Evolutionary conservation across 176 grass and related monocot species (phyloP), one percentile per base, ranked within the genome.

Genomic region (Carex cristatella): DNA sequence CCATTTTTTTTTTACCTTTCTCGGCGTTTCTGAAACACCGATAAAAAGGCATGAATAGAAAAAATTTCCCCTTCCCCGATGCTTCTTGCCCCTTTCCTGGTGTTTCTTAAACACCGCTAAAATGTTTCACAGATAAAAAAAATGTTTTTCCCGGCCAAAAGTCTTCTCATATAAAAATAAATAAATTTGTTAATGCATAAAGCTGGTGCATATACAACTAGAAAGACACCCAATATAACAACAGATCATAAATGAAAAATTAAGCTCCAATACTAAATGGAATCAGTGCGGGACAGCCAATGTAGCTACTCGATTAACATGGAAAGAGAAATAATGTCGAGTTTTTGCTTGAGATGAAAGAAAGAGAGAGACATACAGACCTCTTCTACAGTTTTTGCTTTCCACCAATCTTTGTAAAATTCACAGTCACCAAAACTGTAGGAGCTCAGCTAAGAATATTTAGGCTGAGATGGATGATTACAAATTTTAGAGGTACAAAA

Each of bases 351-450:
- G 60, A 23, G 59, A 23, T 23, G 79, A 64, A 73, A 35, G n/a
- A 86, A 7, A 37, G 31, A 49, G 7, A 63, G 53, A 37, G 53
- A 87, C 57, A 65, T 58, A 80, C 15, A 82, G 79, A 99, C 96
- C 96, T 99, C 96, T 94, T 99, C 96, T 85, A 95, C 83, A 73
- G 93, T 94, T 90, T 92, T 99, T 44, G 96, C 96, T 84, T 99
- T 99, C 96, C 96, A 99, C 96, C 96, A 95, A 87, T 99, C 96
- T 86, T 99, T 95, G 69, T 99, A 99, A 85, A 99, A 99, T 87
- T 95, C 96, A 79, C 96, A 91, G 86, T 99, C 96, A 86, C 96
- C 96, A 88, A 23, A 99, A 99, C 61, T 69, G 0, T 11, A 98
- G 91, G 49, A 99, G 85, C 85, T 99, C 96, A 1, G 93, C 93